Conservation (phyloP, 2,329 filamentous ascomycete genomes). For the Sporothrix brasiliensis region DNA sequence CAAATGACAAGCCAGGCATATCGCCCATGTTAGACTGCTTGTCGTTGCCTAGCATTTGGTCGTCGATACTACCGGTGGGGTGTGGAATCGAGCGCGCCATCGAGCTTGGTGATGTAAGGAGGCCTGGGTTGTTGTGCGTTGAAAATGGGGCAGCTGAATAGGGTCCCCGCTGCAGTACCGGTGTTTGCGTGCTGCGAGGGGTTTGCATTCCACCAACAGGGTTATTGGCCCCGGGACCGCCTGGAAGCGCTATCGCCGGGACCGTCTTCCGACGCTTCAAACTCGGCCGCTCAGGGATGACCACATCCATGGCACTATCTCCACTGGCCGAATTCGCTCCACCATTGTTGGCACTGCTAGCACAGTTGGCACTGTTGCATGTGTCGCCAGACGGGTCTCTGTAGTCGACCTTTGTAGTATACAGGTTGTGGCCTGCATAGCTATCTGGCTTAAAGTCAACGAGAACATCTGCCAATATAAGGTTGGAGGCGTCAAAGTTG, state of each 20-base stretch:
- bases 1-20: constrained; percentile 11
- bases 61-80: not conserved
- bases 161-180: constrained; percentile 35
- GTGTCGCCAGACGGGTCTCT: constrained; percentile 36
- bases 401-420: constrained; percentile 42
- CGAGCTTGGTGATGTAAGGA: not conserved
- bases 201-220: constrained; percentile 35
- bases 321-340: not conserved
- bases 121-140: not conserved
- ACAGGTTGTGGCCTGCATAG: constrained; percentile 54
- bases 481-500: constrained; percentile 72
- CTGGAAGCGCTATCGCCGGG: constrained; percentile 41
- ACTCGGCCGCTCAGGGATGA: constrained; percentile 43
- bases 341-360: not conserved
- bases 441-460: constrained; percentile 63
- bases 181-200: constrained; percentile 40
- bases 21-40: not conserved
- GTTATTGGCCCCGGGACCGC: constrained; percentile 31
- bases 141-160: not conserved
- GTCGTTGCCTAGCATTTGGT: constrained; percentile 2
- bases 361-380: not conserved
- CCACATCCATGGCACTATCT: constrained; percentile 7
- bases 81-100: constrained; percentile 13
- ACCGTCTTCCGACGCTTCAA: constrained; percentile 56
- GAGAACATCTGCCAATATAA: constrained; percentile 69